Base-by-base conservation (phyloP, 345 rosid genomes). In the Hibiscus trionum region DNA sequence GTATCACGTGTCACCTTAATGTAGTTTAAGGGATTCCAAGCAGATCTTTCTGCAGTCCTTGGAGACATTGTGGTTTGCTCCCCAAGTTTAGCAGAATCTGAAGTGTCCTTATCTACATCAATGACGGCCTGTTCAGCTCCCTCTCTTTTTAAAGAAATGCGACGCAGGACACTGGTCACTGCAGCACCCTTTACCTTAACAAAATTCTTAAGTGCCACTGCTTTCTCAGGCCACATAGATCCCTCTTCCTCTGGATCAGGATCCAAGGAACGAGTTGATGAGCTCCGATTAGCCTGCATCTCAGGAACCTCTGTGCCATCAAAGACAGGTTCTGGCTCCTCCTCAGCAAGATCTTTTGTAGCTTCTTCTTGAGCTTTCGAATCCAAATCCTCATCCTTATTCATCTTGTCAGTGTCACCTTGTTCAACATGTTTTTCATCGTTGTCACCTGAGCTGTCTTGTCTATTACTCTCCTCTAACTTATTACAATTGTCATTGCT, bases 21-120 rank as follows among this genome's bases (percentile, higher is more conserved):
- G 75, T 80, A 88, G 75, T 76, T 81, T 57, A 88, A 81, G 35
- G 95, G 96, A 72, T 90, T 88, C 95, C 96, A 90, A 0, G 80
- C 69, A 57, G 85, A 81, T 63, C 74, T 87, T 50, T 81, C 89
- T 12, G 70, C 62, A 46, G 78, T 15, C 78, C 76, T 88, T 19
- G 73, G 79, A 52, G 86, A 75, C 50, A 37, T 81, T 72, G 79
- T 77, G 42, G 61, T 60, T 1, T 61, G 66, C 77, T 84, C 83
- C 61, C 52, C 70, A 68, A 79, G 77, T 71, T 73, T 73, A 24
- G 72, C 7, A 57, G 81, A 81, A 73, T 72, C 81, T 17, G 71
- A 66, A 55, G 61, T 80, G 70, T 71, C 77, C 69, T 77, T 80
- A 47, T 73, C 65, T 35, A 78, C 75, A 63, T 75, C 77, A 70